Conservation (phyloP, 805 yeast genomes). For the Teunomyces barrocoloradensis region DNA sequence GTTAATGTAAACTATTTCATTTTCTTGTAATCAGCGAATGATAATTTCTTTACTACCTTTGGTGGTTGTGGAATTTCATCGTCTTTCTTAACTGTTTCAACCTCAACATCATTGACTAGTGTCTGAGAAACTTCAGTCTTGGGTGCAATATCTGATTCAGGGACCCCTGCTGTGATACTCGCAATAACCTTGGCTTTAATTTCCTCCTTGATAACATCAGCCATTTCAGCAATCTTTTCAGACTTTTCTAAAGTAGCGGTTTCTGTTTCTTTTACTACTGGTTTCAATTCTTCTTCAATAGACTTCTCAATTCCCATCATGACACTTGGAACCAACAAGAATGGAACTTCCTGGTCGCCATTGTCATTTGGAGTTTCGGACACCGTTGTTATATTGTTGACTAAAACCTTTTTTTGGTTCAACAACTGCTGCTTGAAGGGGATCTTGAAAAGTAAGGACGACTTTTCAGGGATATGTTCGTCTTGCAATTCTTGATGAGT, state of each 20-base stretch:
- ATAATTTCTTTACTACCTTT: constrained; percentile 50
- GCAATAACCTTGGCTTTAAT: constrained; percentile 3
- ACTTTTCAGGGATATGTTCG: constrained; percentile 10
- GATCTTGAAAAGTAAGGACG: constrained; percentile 14
- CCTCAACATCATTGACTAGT: not conserved
- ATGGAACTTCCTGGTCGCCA: constrained; percentile 10
- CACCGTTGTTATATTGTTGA: not conserved
- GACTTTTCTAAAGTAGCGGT: not conserved
- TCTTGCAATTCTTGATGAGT: constrained; percentile 9
- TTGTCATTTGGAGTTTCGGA: not conserved
- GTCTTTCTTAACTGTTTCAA: not conserved
- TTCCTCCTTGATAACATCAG: not conserved
- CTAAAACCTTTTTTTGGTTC: not conserved
- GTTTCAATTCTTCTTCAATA: constrained; percentile 23
- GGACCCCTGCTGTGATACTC: not conserved
- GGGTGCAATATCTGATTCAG: not conserved
- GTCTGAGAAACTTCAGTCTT: not conserved
- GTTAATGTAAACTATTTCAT: constrained; percentile 36
- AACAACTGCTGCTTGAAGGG: constrained; percentile 25
- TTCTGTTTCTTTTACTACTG: constrained; percentile 18
- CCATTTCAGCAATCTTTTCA: constrained; percentile 3
- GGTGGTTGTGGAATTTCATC: constrained; percentile 5
- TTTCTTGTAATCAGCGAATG: constrained; percentile 74
- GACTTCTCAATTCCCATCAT: constrained; percentile 19
- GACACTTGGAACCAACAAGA: constrained; percentile 26